Conservation (phyloP, 495 filamentous ascomycete genomes). For the Xylaria longipes region DNA sequence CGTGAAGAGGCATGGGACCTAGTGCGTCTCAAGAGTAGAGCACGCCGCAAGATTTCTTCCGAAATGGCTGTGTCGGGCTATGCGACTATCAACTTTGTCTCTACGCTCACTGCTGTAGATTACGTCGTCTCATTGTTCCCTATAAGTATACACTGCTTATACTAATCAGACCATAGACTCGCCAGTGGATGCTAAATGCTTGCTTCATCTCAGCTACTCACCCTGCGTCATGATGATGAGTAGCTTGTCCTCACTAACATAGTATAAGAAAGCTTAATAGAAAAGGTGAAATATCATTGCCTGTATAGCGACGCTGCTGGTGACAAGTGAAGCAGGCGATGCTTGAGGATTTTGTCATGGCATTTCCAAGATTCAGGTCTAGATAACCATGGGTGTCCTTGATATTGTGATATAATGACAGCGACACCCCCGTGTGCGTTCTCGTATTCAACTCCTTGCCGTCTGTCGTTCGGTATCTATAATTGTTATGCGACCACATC, state of each 20-base stretch:
- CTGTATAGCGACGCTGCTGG: neutral
- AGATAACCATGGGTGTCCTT: conserved; percentile 4
- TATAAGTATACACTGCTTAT: neutral
- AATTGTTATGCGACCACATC: neutral
- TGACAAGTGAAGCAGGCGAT: neutral
- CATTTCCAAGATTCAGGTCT: neutral
- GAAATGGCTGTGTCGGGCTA: neutral
- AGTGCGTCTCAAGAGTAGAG: neutral
- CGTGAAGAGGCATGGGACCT: neutral
- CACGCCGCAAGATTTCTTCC: neutral
- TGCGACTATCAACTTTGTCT: neutral
- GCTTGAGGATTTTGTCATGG: neutral
- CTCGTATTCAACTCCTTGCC: neutral
- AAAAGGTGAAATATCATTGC: neutral
- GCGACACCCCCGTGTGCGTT: neutral
- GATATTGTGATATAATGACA: neutral
- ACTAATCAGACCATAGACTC: neutral
- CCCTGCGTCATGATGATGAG: neutral
- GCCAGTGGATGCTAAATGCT: neutral
- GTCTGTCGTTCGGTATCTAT: neutral
- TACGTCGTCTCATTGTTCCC: neutral
- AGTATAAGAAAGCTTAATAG: neutral
- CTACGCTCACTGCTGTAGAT: neutral
- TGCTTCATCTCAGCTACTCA: neutral
- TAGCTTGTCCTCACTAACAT: neutral